Percentiles rank a stretch among this genome's conserved stretches.
Evolutionary conservation across 352 stramenopile species (phyloP).

Genomic region (Globisporangium recalcitrans): DNA sequence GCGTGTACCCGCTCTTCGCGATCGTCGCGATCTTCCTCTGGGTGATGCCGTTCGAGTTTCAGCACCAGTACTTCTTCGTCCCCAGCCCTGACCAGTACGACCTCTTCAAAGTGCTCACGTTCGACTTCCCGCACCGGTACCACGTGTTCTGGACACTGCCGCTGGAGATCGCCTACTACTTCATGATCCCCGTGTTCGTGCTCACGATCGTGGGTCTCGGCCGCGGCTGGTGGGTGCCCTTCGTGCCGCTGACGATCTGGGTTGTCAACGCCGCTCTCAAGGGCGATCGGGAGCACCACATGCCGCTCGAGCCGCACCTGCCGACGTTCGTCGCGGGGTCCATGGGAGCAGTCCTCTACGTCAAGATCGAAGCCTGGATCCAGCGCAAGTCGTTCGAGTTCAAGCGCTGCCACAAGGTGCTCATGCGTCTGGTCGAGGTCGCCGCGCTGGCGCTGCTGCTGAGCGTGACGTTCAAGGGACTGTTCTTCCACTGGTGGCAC

Average conservation of each 20-base stretch:
- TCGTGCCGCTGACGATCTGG: conserved; percentile 18
- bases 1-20: conserved; percentile 52
- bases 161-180: conserved; percentile 43
- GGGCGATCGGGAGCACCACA: conserved; percentile 19
- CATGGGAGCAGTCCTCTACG: conserved; percentile 23
- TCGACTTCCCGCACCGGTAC: conserved; percentile 23
- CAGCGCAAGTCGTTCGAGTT: conserved; percentile 15
- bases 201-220: conserved; percentile 3
- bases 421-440: conserved; percentile 19
- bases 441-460: conserved; percentile 16
- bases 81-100: conserved; percentile 15
- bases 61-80: conserved; percentile 26
- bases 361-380: conserved; percentile 18
- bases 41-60: conserved; percentile 26
- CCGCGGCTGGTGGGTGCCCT: conserved; percentile 19
- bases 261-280: conserved; percentile 22
- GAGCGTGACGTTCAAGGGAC: conserved; percentile 18
- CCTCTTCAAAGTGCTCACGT: conserved; percentile 30
- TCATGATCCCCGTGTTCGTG: conserved; percentile 29
- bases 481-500: conserved; percentile 28
- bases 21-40: conserved; percentile 25
- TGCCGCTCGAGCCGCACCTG: conserved; percentile 22
- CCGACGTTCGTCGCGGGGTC: conserved; percentile 35
- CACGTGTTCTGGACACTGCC: conserved; percentile 51
- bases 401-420: conserved; percentile 2